phyloP scores from a whole-genome alignment of 805 yeast species.

The Priceomyces medius region DNA sequence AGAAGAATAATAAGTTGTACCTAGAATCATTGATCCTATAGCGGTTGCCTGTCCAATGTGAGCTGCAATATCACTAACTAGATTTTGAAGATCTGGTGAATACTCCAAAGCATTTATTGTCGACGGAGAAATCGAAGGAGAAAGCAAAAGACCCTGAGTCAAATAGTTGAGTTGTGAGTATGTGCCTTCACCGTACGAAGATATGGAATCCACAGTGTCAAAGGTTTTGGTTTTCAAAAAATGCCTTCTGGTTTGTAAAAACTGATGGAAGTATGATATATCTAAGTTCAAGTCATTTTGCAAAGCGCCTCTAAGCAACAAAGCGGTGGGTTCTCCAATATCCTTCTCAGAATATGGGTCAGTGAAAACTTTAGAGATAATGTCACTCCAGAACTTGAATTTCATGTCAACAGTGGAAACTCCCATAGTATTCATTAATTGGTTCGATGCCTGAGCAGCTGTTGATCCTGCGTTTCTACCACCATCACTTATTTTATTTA shows the following conservation, averaged over 20 bases:
- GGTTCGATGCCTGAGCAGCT: conserved; percentile 31
- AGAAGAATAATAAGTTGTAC: conserved; percentile 55
- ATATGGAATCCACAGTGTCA: conserved; percentile 53
- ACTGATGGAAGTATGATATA: conserved; percentile 53
- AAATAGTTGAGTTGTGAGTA: conserved; percentile 71
- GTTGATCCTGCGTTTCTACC: conserved; percentile 21
- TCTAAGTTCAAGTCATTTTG: conserved; percentile 51
- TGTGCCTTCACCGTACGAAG: conserved; percentile 79
- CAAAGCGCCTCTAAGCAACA: conserved; percentile 56
- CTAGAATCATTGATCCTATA: conserved; percentile 62
- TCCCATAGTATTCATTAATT: conserved; percentile 31
- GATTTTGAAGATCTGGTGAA: conserved; percentile 42
- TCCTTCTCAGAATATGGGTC: conserved; percentile 30
- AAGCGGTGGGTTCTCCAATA: conserved; percentile 63
- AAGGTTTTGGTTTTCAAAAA: conserved; percentile 50
- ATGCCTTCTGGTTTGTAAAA: conserved; percentile 56
- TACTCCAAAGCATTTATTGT: conserved; percentile 48
- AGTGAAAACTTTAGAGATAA: conserved; percentile 47
- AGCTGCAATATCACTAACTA: conserved; percentile 62
- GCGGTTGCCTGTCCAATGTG: conserved; percentile 84
- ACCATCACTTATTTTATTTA: conserved; percentile 46
- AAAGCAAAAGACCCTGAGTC: conserved; percentile 57
- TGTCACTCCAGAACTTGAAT: conserved; percentile 74
- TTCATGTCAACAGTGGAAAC: conserved; percentile 49
- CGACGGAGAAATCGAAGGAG: conserved; percentile 58